These are phyloP conservation scores for Phlegmacium glaucopus DNA, from an alignment of 768 basidiomycete species.

Conservation along the genomic window DNA sequence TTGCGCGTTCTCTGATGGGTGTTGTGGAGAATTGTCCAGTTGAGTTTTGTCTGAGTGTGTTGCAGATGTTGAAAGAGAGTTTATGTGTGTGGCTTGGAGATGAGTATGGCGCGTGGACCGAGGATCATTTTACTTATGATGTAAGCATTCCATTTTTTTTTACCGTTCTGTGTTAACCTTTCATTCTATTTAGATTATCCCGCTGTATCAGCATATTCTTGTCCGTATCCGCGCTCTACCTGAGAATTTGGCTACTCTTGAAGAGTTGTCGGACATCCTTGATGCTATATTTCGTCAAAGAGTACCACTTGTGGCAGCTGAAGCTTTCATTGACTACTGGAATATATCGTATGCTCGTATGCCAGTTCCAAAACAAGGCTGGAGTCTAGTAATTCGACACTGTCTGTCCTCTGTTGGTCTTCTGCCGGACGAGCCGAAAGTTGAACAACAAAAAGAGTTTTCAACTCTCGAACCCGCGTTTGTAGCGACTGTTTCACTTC, in stretches of 20 bases:
- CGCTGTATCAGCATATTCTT: constrained; percentile 60
- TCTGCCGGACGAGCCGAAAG: constrained; percentile 3
- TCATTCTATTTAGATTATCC: constrained; percentile 43
- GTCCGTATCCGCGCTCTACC: constrained; percentile 49
- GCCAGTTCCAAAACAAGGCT: constrained; percentile 44
- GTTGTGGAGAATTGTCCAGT: constrained; percentile 55
- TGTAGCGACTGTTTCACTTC: constrained; percentile 6
- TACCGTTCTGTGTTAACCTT: constrained; percentile 1
- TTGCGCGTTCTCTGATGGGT: constrained; percentile 51
- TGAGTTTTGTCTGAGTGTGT: constrained; percentile 39
- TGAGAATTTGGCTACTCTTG: constrained; percentile 34
- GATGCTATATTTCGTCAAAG: constrained; percentile 57
- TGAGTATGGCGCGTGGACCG: constrained; percentile 44
- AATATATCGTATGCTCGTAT: constrained; percentile 37
- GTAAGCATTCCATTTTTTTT: constrained; percentile 31
- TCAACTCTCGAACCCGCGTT: constrained; percentile 14
- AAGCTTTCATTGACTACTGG: constrained; percentile 68
- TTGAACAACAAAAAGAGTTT: not conserved
- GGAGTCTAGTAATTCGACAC: constrained; percentile 41
- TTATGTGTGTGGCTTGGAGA: constrained; percentile 64
- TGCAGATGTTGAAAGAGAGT: constrained; percentile 52
- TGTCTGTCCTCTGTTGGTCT: constrained; percentile 19
- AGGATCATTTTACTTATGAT: constrained; percentile 56
- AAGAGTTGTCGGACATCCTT: constrained; percentile 46
- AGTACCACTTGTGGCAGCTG: constrained; percentile 42